Evolutionary conservation across 139 green algal genomes (phyloP).

Genomic region (Tetradesmus lagerheimii): DNA sequence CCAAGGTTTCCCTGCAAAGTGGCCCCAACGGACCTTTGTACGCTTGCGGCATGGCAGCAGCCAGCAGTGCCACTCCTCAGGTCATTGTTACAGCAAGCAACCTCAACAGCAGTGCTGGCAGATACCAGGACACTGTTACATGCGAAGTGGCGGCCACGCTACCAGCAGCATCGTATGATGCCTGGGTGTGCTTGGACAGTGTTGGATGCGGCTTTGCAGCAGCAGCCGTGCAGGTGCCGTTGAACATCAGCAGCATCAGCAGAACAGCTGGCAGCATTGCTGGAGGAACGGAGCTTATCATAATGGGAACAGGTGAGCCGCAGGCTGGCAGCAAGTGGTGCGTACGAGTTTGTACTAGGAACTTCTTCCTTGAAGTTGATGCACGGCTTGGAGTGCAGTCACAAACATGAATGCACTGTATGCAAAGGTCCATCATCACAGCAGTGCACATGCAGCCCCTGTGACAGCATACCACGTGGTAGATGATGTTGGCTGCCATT

Average conservation of each 20-base stretch:
- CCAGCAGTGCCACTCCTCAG: background rate
- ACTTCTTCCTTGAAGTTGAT: too few species aligned
- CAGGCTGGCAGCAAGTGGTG: too few species aligned
- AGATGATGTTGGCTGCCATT: too few species aligned
- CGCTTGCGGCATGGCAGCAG: background rate
- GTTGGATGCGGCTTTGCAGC: background rate
- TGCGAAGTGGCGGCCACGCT: background rate
- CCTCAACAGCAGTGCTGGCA: constrained; percentile 4
- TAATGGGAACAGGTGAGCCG: background rate
- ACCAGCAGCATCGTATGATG: background rate
- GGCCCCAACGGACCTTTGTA: background rate
- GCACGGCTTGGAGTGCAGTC: too few species aligned
- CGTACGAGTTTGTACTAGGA: too few species aligned
- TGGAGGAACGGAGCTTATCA: background rate
- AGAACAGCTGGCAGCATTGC: background rate
- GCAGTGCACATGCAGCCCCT: too few species aligned
- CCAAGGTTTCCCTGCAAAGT: background rate
- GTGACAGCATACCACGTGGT: too few species aligned
- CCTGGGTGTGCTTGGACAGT: background rate
- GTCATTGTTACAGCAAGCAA: background rate
- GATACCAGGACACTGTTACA: background rate
- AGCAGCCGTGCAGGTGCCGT: background rate
- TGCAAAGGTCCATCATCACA: too few species aligned
- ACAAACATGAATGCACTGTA: too few species aligned
- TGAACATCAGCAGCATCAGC: constrained; percentile 11